phyloP scores from a whole-genome alignment of 2,329 filamentous ascomycete genomes.

The Pestalotiopsis sp. region DNA sequence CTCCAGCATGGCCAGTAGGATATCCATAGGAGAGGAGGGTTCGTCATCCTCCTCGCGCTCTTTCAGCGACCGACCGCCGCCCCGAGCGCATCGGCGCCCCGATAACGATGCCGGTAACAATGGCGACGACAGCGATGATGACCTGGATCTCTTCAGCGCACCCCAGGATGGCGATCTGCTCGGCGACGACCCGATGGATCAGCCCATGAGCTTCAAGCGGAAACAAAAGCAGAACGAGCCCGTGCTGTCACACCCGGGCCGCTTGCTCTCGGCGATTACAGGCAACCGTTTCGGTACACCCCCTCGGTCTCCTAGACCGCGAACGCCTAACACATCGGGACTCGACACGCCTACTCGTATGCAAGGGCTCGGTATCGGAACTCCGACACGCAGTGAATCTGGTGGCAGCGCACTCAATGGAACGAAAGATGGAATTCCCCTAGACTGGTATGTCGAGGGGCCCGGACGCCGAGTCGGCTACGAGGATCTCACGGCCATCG shows the following conservation, averaged over 20 bases:
- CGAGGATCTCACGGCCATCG: conserved; percentile 94
- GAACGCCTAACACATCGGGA: conserved; percentile 23
- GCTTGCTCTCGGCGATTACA: conserved; percentile 52
- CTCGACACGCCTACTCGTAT: conserved; percentile 27
- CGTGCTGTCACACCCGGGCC: conserved; percentile 46
- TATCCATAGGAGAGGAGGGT: conserved; percentile 30
- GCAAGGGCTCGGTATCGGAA: conserved; percentile 22
- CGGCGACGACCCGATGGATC: conserved; percentile 58
- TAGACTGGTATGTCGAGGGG: conserved; percentile 90
- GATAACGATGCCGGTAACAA: conserved; percentile 35
- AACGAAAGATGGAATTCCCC: conserved; percentile 49
- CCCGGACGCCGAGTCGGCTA: conserved; percentile 90
- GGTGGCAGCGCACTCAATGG: conserved; percentile 15
- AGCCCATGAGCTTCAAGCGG: conserved; percentile 71
- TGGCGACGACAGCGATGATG: conserved; percentile 24
- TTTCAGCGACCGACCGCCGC: conserved; percentile 18
- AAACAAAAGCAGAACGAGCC: conserved; percentile 53
- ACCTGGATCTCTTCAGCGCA: conserved; percentile 20
- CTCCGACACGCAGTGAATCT: conserved; percentile 17
- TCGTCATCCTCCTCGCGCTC: conserved; percentile 29
- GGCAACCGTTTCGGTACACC: conserved; percentile 33
- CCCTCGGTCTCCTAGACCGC: conserved; percentile 15
- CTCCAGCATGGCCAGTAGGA: conserved; percentile 24
- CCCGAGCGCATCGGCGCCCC: conserved; percentile 15
- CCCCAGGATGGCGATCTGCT: conserved; percentile 40